Base-by-base conservation (phyloP, 352 stramenopile genomes). In the Phytophthora lateralis region DNA sequence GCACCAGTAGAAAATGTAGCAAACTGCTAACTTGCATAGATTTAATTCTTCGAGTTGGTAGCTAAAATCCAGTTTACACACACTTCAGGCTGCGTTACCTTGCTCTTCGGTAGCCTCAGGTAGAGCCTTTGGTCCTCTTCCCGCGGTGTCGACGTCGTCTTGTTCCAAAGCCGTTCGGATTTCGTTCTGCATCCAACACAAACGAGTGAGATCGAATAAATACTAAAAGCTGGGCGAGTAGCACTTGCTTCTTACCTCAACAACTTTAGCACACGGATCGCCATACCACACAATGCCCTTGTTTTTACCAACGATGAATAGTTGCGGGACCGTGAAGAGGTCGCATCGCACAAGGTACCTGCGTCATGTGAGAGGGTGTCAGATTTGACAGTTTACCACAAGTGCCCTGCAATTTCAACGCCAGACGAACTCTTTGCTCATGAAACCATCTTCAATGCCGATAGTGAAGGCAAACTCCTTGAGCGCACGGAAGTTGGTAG, bases 281-380 rank as follows among this genome's bases (percentile, higher is more conserved):
- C 82, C 82, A 47, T 87, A 83, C 82, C 82, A 91, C 21, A 75
- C 20, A 32, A 89, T 79, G 48, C 41, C 80, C 44, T 75, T 73
- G 63, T 77, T 69, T 50, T 89, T 91, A 48, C 65, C 70, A 15
- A 91, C 52, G 30, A 91, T 64, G 41, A 91, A 90, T 5, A 88
- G 30, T 55, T 85, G 66, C 10, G 82, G 82, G 1, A 90, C 51
- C 6, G 70, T 69, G 32, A 69, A 78, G 30, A 86, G 62, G 45
- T 90, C 75, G 51, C 76, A 88, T n/a, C 80, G 74, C 26, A 91
- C 82, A 20, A 91, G 66, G 62, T 88, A 88, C 27, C 77, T 87
- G 35, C 20, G 42, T 17, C 18, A 55, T 34, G 42, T 6, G 32
- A 42, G 15, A 69, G 29, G 49, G 4, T 24, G 42, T 65, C 17